A percentile compares a stretch with the other conserved stretches of the same genome.
Evolutionary conservation across 306 rosid species (phyloP).

Genomic region (Sicyos edulis): DNA sequence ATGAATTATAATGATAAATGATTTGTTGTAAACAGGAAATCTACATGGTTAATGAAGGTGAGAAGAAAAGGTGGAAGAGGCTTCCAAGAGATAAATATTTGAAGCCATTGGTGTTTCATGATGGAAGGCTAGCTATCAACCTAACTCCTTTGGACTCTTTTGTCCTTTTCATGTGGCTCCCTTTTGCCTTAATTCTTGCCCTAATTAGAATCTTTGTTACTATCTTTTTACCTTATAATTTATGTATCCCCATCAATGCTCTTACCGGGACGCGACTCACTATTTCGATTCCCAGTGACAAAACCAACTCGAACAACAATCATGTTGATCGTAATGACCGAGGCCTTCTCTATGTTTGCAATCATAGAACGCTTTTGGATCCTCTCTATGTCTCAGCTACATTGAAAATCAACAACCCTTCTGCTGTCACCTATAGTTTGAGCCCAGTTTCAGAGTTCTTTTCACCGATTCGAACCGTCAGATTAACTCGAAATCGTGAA

Average conservation of each 20-base stretch:
- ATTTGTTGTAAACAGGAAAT: conserved; percentile 41
- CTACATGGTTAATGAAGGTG: conserved; percentile 39
- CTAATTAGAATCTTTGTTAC: conserved; percentile 32
- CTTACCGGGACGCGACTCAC: conserved; percentile 45
- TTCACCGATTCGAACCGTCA: conserved; percentile 68
- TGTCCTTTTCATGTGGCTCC: conserved; percentile 56
- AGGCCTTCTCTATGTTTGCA: conserved; percentile 61
- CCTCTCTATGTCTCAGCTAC: conserved; percentile 51
- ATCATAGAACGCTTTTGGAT: conserved; percentile 67
- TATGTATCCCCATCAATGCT: conserved; percentile 37
- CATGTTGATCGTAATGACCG: background rate
- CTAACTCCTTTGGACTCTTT: conserved; percentile 40
- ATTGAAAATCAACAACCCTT: conserved; percentile 26
- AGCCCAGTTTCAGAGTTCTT: conserved; percentile 64
- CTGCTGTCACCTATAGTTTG: conserved; percentile 69
- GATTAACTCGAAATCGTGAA: conserved; percentile 47
- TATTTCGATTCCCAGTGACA: conserved; percentile 8
- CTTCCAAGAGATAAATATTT: conserved; percentile 46
- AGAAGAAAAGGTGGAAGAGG: conserved; percentile 57
- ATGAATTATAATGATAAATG: no score
- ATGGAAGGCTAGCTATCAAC: conserved; percentile 60
- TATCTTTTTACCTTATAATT: conserved; percentile 34
- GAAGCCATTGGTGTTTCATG: conserved; percentile 55
- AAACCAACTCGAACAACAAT: background rate
- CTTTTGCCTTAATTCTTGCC: conserved; percentile 38